Conservation (phyloP, 192 early-diverging fungal species). For the Geosiphon pyriformis region DNA sequence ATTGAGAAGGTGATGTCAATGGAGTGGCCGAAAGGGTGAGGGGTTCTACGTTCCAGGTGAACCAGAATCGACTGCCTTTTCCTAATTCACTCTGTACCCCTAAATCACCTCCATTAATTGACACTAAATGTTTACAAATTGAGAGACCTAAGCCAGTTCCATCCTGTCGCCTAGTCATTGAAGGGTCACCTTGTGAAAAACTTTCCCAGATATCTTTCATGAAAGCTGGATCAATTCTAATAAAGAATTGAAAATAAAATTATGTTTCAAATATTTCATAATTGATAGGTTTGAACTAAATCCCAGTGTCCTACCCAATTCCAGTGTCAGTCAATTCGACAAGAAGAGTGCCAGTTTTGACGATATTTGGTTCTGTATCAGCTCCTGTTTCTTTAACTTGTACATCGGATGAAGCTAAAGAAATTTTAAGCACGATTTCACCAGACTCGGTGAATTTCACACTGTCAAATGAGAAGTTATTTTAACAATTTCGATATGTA, state of each 20-base stretch:
- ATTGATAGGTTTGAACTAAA: neutral
- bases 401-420: neutral
- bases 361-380: neutral
- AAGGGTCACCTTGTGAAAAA: conserved; percentile 66
- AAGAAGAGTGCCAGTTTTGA: conserved; percentile 36
- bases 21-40: conserved; percentile 8
- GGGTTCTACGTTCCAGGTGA: conserved; percentile 40
- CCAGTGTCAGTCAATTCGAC: conserved; percentile 67
- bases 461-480: neutral
- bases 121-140: conserved; percentile 67
- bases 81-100: conserved; percentile 58
- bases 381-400: neutral
- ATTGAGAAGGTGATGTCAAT: conserved; percentile 26
- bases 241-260: neutral
- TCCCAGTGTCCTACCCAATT: conserved; percentile 41
- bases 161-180: conserved; percentile 65
- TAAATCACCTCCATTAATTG: conserved; percentile 63
- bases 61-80: conserved; percentile 62
- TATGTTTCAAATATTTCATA: neutral
- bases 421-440: conserved; percentile 23
- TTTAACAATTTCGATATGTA: neutral
- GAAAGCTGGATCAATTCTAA: conserved; percentile 57
- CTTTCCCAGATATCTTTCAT: conserved; percentile 62
- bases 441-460: conserved; percentile 48
- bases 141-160: conserved; percentile 74